Percentiles rank a stretch among this genome's conserved stretches.
Conservation (phyloP, 257 asterid species). For the Nicotiana noctiflora region DNA sequence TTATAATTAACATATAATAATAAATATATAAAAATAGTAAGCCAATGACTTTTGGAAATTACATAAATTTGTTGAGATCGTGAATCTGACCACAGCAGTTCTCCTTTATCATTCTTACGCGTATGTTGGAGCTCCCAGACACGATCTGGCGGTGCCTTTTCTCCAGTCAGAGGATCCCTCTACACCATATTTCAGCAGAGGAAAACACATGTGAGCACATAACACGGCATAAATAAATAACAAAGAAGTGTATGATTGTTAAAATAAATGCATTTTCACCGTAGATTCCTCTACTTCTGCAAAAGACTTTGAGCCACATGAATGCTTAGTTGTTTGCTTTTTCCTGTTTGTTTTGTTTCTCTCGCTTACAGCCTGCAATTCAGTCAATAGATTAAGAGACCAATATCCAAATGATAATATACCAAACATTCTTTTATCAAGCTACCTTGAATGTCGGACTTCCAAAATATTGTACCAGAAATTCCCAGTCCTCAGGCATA, state of each 20-base stretch:
- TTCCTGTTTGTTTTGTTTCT: constrained; percentile 8
- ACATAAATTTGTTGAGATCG: neutral
- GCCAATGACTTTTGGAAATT: neutral
- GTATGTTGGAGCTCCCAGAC: constrained; percentile 14
- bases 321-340: constrained; percentile 8
- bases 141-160: constrained; percentile 10
- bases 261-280: constrained; percentile 5
- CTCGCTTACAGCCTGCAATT: neutral
- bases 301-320: constrained; percentile 8
- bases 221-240: neutral
- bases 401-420: neutral
- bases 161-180: constrained; percentile 7
- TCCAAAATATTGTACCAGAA: constrained; percentile 4
- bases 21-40: neutral
- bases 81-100: constrained; percentile 3
- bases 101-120: constrained; percentile 8
- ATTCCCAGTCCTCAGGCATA: constrained; percentile 3
- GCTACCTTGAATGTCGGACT: neutral
- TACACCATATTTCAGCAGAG: neutral
- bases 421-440: neutral
- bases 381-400: neutral
- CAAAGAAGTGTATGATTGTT: neutral
- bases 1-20: neutral
- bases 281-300: constrained; percentile 7
- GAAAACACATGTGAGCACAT: neutral